phyloP scores from a whole-genome alignment of 2,329 filamentous ascomycete species.

The Sclerotinia glacialis region DNA sequence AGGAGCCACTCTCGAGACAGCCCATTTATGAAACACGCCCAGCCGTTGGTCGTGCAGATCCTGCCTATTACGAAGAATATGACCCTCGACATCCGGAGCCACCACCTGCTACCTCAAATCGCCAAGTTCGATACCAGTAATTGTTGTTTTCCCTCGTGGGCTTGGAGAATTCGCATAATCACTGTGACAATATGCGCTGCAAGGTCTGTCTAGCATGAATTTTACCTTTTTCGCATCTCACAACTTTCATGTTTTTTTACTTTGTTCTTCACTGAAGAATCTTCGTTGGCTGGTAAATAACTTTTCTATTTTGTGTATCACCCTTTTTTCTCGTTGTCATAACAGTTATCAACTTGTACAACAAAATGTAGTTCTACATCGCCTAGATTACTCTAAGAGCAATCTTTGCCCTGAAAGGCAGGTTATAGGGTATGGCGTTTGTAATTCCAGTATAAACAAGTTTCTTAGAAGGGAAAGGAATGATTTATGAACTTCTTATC shows the following conservation, averaged over 20 bases:
- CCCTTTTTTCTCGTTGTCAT: neutral
- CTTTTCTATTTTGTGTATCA: neutral
- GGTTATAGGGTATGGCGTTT: constrained; percentile 10
- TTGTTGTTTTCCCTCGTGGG: neutral
- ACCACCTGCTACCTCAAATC: constrained; percentile 29
- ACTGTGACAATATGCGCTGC: constrained; percentile 11
- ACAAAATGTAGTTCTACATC: neutral
- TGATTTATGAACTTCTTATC: constrained; percentile 8
- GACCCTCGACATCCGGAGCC: constrained; percentile 45
- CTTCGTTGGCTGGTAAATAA: constrained; percentile 13
- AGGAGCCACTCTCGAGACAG: constrained; percentile 33
- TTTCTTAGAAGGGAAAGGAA: neutral
- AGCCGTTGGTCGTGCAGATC: constrained; percentile 29
- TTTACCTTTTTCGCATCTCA: constrained; percentile 3
- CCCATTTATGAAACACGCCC: constrained; percentile 35
- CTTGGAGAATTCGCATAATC: neutral
- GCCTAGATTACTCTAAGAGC: constrained; percentile 1
- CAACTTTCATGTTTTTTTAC: neutral
- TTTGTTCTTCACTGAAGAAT: constrained; percentile 11
- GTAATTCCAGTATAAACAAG: neutral
- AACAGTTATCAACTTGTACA: constrained; percentile 5
- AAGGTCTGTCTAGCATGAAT: constrained; percentile 14
- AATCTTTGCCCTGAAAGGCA: neutral
- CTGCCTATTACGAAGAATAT: constrained; percentile 44
- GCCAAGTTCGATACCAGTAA: constrained; percentile 35